Conservation (phyloP, 148 eudicot genomes). For the Amaranthus cruentus region DNA sequence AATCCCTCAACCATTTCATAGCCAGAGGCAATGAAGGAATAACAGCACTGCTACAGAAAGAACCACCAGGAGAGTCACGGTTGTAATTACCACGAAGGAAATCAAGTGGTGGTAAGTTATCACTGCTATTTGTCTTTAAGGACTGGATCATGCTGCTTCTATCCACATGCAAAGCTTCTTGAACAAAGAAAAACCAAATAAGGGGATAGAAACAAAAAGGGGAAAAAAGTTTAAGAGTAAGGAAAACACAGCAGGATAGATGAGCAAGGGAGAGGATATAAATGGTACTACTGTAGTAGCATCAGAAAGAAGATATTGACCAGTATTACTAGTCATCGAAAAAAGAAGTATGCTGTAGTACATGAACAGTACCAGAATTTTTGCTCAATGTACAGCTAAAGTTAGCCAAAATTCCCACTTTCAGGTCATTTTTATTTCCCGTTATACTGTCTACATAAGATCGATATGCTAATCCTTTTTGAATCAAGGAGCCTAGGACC, state of each 20-base stretch:
- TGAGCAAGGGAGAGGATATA: background rate
- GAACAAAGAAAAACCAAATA: background rate
- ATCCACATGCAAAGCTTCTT: slow-evolving; percentile 33
- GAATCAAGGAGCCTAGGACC: no score
- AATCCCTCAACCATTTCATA: slow-evolving; percentile 66
- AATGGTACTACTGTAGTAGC: background rate
- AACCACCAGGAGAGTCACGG: slow-evolving; percentile 28
- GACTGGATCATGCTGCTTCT: slow-evolving; percentile 23
- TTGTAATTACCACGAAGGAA: slow-evolving; percentile 32
- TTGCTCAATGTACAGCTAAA: no score
- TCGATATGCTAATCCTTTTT: no score
- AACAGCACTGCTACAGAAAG: slow-evolving; percentile 53
- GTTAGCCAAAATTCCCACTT: no score
- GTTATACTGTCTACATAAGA: no score
- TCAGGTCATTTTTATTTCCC: no score
- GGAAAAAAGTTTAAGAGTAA: background rate
- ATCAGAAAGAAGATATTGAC: slow-evolving; percentile 1
- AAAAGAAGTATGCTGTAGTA: background rate
- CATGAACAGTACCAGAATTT: background rate
- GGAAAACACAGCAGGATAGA: background rate
- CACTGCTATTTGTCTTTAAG: slow-evolving; percentile 15
- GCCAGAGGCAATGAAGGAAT: slow-evolving; percentile 65
- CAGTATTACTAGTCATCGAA: background rate
- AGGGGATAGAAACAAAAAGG: background rate
- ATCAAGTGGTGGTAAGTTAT: slow-evolving; percentile 31